Base-by-base conservation (phyloP, 768 basidiomycete genomes). In the Amanita rubescens region DNA sequence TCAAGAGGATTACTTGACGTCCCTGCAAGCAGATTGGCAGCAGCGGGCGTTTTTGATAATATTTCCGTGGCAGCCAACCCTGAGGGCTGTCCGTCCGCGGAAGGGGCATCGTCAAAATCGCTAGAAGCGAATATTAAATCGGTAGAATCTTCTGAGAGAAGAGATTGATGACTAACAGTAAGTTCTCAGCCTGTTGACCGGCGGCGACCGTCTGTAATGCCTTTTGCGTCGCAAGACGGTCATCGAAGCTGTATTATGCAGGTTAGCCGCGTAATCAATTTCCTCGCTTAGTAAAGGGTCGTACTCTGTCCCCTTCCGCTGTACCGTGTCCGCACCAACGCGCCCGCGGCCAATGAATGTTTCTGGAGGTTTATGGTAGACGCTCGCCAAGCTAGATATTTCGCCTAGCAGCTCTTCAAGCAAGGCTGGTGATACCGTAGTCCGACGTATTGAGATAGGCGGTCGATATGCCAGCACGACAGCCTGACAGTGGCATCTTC, bases 301-400 rank as follows among this genome's bases (percentile, higher is more conserved):
- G 34, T 55, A 85, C 84, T 85, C 85, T 51, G 67, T 60, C 52
- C 73, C 80, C 67, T 77, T 85, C 60, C 76, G 74, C 58, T 82
- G 80, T 59, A 94, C 74, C 5, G 87, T 75, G 59, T 94, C 91
- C 0, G 84, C 90, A 7, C 92, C 87, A 53, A 97, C 75, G 45
- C 94, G 78, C 7, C 96, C 95, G 58, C 84, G 83, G 0, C 95
- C 96, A 53, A 99, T 82, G 62, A 99, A 99, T 0, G 96, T 97
- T 65, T 93, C 90, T 33, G 84, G 85, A 0, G 96, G 96, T 67
- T 96, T 97, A 72, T 99, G 96, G 65, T 99, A 99, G 2, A 95
- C 93, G 63, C 93, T 95, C 5, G 93, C 91, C 17, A 98, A 71
- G 41, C 79, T 84, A 1, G 91, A 92, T 19, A 98, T 80, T 65